Conservation (phyloP, 495 filamentous ascomycete genomes). For the Tuber calosporum region DNA sequence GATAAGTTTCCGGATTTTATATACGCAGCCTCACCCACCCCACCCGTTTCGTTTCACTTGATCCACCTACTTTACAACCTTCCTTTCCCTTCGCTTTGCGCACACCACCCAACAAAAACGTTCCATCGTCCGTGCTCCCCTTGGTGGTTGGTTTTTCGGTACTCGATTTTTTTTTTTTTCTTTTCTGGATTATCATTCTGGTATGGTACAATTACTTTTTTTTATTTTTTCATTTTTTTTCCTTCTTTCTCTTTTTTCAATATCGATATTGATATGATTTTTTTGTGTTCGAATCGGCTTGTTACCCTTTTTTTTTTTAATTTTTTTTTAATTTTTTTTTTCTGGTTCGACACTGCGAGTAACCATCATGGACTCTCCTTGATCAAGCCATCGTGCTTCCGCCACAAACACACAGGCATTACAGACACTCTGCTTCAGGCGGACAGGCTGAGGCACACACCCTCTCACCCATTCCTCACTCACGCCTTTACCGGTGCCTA, state of each 20-base stretch:
- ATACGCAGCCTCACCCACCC: slow-evolving; percentile 38
- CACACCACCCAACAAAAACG: slow-evolving; percentile 36
- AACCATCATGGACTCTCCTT: slow-evolving; percentile 11
- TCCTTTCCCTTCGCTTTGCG: slow-evolving; percentile 24
- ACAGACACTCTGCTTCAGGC: slow-evolving; percentile 17
- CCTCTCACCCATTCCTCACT: background rate
- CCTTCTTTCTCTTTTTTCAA: background rate
- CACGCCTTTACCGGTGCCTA: slow-evolving; percentile 1
- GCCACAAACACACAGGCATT: slow-evolving; percentile 25
- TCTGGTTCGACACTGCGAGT: slow-evolving; percentile 19
- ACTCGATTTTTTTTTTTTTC: slow-evolving; percentile 7
- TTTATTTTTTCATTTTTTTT: slow-evolving; percentile 26
- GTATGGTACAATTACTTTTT: background rate
- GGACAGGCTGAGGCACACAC: slow-evolving; percentile 1
- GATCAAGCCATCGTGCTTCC: slow-evolving; percentile 11
- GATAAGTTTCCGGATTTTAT: slow-evolving; percentile 35
- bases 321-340: too few species aligned
- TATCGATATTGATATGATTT: background rate
- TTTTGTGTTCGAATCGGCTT: slow-evolving; percentile 4
- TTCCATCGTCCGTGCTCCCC: slow-evolving; percentile 34
- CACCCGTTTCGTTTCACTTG: slow-evolving; percentile 38
- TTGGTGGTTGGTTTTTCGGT: slow-evolving; percentile 20
- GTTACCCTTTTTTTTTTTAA: slow-evolving; percentile 7
- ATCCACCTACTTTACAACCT: slow-evolving; percentile 24
- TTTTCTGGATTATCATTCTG: slow-evolving; percentile 9